Conservation (phyloP, 345 rosid genomes). For the Isatis tinctoria region DNA sequence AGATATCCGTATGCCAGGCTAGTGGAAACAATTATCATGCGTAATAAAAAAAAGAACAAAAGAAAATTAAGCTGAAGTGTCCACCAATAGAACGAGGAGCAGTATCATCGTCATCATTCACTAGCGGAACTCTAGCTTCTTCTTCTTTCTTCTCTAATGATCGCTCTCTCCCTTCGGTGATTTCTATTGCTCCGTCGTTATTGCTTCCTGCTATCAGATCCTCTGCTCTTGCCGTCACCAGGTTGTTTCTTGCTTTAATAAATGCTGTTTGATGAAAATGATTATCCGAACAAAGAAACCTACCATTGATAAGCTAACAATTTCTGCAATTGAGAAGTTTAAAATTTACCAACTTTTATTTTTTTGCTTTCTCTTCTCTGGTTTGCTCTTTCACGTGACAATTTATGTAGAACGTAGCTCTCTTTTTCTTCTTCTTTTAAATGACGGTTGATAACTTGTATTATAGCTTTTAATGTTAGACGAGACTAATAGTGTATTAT, state of each 20-base stretch:
- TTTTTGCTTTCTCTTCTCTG: too few relatives aligned
- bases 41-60: too few relatives aligned
- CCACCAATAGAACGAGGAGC: too few relatives aligned
- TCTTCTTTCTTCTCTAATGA: background rate
- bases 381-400: too few relatives aligned
- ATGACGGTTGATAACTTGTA: background rate
- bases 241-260: background rate
- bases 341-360: too few relatives aligned
- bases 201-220: background rate
- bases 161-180: background rate
- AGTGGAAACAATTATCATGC: too few relatives aligned
- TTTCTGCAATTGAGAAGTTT: too few relatives aligned
- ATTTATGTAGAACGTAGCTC: too few relatives aligned
- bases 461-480: background rate
- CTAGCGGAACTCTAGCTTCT: background rate
- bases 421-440: too few relatives aligned
- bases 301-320: background rate
- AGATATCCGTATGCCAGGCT: too few relatives aligned
- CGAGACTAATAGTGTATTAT: constrained; percentile 3
- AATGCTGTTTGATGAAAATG: too few relatives aligned
- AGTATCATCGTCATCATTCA: constrained; percentile 13
- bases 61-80: background rate
- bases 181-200: background rate
- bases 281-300: too few relatives aligned
- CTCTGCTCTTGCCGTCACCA: background rate